A percentile compares a stretch with the other conserved stretches of the same genome.
phyloP scores from a whole-genome alignment of 257 asterid species.

The Gynochthodes officinalis region DNA sequence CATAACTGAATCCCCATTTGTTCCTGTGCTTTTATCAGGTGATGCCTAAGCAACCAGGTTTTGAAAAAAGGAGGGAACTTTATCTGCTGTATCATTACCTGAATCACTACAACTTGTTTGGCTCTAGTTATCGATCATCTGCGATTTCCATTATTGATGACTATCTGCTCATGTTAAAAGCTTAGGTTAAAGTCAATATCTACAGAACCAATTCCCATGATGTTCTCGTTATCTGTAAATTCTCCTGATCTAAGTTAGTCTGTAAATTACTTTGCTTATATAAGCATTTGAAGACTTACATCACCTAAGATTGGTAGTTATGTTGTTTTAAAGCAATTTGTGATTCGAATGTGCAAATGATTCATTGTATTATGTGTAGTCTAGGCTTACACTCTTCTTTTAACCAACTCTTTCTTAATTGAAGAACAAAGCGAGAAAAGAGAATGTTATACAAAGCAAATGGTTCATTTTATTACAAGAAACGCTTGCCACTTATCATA shows the following conservation, averaged over 20 bases:
- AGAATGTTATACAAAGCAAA: no score
- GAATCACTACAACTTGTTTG: conserved; percentile 91
- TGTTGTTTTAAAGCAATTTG: no score
- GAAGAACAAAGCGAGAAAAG: no score
- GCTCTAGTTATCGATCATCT: conserved; percentile 83
- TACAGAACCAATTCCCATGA: neutral
- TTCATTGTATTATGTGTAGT: no score
- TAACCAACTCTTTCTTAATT: no score
- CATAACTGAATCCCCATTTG: neutral
- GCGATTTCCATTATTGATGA: conserved; percentile 82
- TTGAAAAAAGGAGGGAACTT: conserved; percentile 69
- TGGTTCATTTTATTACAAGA: no score
- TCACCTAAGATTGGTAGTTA: no score
- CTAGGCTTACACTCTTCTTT: no score
- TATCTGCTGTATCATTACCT: conserved; percentile 85
- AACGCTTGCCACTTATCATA: no score
- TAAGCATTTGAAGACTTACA: no score
- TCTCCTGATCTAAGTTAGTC: neutral
- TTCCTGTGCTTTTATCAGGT: conserved; percentile 40
- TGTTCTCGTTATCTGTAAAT: neutral
- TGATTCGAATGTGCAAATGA: no score
- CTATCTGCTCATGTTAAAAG: conserved; percentile 57
- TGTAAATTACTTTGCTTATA: no score
- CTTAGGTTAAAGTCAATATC: conserved; percentile 22
- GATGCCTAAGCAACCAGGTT: conserved; percentile 79